Conservation (phyloP, 208 protist species). For the Phytomonas sp. region DNA sequence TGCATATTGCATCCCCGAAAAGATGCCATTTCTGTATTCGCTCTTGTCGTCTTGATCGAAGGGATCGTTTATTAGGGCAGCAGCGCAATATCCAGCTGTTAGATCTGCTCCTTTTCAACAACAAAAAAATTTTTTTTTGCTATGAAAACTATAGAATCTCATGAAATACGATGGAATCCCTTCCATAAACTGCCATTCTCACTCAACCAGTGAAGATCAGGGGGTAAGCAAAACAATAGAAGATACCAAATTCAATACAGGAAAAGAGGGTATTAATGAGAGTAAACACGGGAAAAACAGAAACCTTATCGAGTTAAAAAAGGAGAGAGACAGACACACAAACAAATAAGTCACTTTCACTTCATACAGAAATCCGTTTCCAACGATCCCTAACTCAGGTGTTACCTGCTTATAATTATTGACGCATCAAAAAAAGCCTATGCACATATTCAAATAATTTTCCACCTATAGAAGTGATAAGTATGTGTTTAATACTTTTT, state of each 20-base stretch:
- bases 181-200: neutral
- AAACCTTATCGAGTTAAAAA: neutral
- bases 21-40: neutral
- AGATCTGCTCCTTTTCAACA: neutral
- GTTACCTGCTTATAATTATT: neutral
- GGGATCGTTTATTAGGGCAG: neutral
- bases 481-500: neutral
- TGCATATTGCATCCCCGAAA: neutral
- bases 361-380: neutral
- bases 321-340: neutral
- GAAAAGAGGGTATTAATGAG: neutral
- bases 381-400: neutral
- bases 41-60: neutral
- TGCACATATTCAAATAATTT: neutral
- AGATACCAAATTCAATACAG: constrained; percentile 1
- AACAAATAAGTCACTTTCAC: neutral
- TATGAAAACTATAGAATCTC: neutral
- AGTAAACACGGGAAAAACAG: neutral
- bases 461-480: neutral
- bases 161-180: neutral
- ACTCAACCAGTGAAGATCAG: neutral
- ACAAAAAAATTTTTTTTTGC: neutral
- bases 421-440: neutral
- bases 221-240: neutral
- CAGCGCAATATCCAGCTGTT: neutral